phyloP scores from a whole-genome alignment of 768 basidiomycete genomes.

The Lactarius vividus region DNA sequence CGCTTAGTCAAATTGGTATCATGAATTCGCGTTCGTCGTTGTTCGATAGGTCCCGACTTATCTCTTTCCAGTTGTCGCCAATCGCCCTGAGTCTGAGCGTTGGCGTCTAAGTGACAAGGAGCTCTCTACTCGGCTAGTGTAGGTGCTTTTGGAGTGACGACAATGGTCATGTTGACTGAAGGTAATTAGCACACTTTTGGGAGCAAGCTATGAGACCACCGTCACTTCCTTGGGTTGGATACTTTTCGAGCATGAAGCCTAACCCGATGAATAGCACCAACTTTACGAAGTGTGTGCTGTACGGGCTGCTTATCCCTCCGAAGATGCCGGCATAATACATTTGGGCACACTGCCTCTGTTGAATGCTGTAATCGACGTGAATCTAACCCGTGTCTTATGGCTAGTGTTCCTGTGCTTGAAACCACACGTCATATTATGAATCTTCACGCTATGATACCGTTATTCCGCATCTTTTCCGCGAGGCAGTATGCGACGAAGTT shows the following conservation, averaged over 20 bases:
- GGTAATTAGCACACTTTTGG: conserved; percentile 20
- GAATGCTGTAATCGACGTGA: conserved; percentile 27
- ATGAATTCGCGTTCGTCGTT: neutral
- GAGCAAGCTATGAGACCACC: conserved; percentile 21
- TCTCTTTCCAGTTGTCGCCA: conserved; percentile 16
- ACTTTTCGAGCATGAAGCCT: conserved; percentile 18
- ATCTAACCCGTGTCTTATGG: neutral
- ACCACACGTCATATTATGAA: conserved; percentile 26
- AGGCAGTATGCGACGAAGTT: conserved; percentile 29
- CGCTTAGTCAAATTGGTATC: conserved; percentile 21
- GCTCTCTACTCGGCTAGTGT: conserved; percentile 20
- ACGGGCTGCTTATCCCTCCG: neutral
- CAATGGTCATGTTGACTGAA: neutral
- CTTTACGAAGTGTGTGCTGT: conserved; percentile 21
- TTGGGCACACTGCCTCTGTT: conserved; percentile 11
- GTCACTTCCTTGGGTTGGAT: conserved; percentile 21
- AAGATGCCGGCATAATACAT: conserved; percentile 1
- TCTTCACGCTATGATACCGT: conserved; percentile 30
- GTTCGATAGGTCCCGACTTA: neutral
- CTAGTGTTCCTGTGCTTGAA: neutral
- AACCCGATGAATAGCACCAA: conserved; percentile 13
- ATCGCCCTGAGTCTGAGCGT: conserved; percentile 10
- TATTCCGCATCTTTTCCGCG: conserved; percentile 25
- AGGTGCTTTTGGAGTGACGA: neutral
- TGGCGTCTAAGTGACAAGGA: conserved; percentile 20